Evolutionary conservation across 139 green algal species (phyloP), one percentile per base, ranked within the genome.

Genomic region (Ettlia oleoabundans): DNA sequence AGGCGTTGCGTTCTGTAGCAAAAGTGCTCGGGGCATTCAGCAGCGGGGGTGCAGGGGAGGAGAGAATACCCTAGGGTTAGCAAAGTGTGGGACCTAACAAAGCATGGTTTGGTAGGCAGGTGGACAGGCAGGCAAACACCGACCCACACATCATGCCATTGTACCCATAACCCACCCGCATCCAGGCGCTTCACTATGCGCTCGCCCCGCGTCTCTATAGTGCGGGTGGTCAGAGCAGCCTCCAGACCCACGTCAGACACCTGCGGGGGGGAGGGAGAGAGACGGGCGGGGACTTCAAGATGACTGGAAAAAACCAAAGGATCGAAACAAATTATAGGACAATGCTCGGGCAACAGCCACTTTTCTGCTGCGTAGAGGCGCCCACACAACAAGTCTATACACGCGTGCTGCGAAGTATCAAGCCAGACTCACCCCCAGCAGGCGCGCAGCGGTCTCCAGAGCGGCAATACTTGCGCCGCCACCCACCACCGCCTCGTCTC

Each of bases 361-460:
- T n/a, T n/a, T n/a, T n/a, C n/a, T n/a, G n/a, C n/a, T n/a, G n/a
- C n/a, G n/a, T n/a, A n/a, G n/a, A n/a, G n/a, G n/a, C n/a, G n/a
- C n/a, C n/a, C n/a, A n/a, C n/a, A n/a, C n/a, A n/a, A n/a, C n/a
- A n/a, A n/a, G n/a, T n/a, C n/a, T n/a, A n/a, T n/a, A n/a, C n/a
- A n/a, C n/a, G n/a, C n/a, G n/a, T n/a, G n/a, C n/a, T n/a, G n/a
- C n/a, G n/a, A n/a, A n/a, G n/a, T n/a, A n/a, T n/a, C n/a, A n/a
- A n/a, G n/a, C n/a, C n/a, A n/a, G n/a, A n/a, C 76, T 81, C 43
- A 95, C 87, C 53, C 91, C 89, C 69, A 97, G 87, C 75, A 96
- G 78, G 3, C 52, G 41, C 10, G 89, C 76, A 1, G 82, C 85
- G 6, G 73, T 81, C 43, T 82, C 79, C 47, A 93, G 82, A 30